Base-by-base conservation (phyloP, 345 rosid species). In the Eutrema japonicum region DNA sequence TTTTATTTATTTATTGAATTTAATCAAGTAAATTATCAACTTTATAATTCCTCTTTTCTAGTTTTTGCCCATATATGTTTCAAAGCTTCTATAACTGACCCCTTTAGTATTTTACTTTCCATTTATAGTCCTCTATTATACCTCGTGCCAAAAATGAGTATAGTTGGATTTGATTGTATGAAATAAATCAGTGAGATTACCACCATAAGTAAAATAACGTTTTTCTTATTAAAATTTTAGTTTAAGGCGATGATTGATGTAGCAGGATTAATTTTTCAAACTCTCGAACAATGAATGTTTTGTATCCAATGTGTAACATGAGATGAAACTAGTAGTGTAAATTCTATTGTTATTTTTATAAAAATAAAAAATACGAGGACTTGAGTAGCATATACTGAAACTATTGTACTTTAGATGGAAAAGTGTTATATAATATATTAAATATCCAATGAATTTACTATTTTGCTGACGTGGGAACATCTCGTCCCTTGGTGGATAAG, bases 401-500 rank as follows among this genome's bases (percentile, higher is more conserved):
- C 7, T 41, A 10, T 32, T 22, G 55, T 18, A 72, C 61, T 50
- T 51, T 10, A 38, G 43, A 71, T 54, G 47, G 35, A 8, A 13
- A 36, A 52, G 4, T 22, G 1, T 40, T 29, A 12, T 11, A 10
- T 49, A 36, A 10, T n/a, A n/a, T n/a, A 14, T 10, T n/a, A 10
- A 50, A 37, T 63, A 41, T 40, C 10, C 0, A 33, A 0, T 48
- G 48, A 56, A 35, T 33, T 35, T 26, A 51, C 7, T 18, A 40
- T 10, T 35, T 33, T 27, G 49, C 40, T 76, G 79, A 76, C 75
- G 65, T 76, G 70, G 79, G 46, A 69, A 69, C 10, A 69, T 69
- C 52, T 54, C 13, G 65, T 10, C 57, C 56, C 43, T 38, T 50
- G 33, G 57, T 76, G 70, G 74, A 76, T 52, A 68, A 52, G 51